These are phyloP conservation scores for Ceratobasidium sp. DNA, from an alignment of 1,284 basidiomycete genomes.

Conservation along the genomic window DNA sequence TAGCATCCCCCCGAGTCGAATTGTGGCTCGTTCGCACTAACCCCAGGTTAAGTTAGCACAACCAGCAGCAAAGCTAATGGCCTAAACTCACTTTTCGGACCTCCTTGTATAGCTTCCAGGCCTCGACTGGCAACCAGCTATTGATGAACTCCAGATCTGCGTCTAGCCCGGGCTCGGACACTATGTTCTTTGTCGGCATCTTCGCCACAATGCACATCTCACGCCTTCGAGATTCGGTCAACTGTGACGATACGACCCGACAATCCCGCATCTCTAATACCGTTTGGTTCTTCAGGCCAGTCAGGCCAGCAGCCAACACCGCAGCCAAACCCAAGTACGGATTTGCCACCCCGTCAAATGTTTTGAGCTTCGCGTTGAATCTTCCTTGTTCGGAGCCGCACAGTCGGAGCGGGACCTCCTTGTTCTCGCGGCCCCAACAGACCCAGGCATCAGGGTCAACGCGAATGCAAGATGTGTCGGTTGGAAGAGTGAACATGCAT, in stretches of 20 bases:
- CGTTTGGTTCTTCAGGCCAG: conserved; percentile 59
- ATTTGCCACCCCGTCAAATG: conserved; percentile 70
- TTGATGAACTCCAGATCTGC: conserved; percentile 50
- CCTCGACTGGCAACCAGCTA: conserved; percentile 63
- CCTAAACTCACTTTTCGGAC: conserved; percentile 64
- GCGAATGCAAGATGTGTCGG: conserved; percentile 71
- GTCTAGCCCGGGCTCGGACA: conserved; percentile 62
- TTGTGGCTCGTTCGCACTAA: conserved; percentile 5
- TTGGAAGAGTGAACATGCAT: conserved; percentile 70
- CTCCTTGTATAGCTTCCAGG: conserved; percentile 64
- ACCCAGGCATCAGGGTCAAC: conserved; percentile 63
- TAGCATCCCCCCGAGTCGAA: too few species aligned
- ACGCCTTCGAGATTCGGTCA: conserved; percentile 59
- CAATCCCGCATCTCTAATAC: conserved; percentile 59
- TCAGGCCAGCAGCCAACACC: conserved; percentile 63
- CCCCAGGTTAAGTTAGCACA: neutral
- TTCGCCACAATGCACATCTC: conserved; percentile 60
- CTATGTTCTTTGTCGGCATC: conserved; percentile 63
- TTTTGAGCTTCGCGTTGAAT: conserved; percentile 73
- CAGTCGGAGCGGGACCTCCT: conserved; percentile 73
- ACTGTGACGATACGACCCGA: conserved; percentile 44
- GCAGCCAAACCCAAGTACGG: conserved; percentile 65
- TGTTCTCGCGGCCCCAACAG: conserved; percentile 70
- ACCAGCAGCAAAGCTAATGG: neutral
- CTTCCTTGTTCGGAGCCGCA: conserved; percentile 62